Conservation (phyloP, 75 land plant genomes). For the Cryptomeria japonica region DNA sequence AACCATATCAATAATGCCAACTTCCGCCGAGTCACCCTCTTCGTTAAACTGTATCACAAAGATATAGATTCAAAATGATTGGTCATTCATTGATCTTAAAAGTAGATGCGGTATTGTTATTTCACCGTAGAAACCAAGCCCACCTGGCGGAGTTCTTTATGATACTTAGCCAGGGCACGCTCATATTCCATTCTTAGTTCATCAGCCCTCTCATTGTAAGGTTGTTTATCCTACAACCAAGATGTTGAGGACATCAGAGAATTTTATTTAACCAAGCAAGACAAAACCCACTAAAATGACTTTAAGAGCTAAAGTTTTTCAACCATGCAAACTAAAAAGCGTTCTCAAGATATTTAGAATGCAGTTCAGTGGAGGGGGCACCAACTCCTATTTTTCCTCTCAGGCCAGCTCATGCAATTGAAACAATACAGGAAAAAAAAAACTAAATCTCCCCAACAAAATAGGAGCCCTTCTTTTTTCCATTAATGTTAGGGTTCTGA, state of each 20-base stretch:
- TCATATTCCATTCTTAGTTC: background rate
- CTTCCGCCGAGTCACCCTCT: constrained; percentile 6
- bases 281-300: background rate
- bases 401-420: background rate
- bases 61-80: background rate
- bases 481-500: too few relatives aligned
- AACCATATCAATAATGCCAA: constrained; percentile 1
- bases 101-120: background rate
- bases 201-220: background rate
- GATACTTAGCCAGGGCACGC: background rate
- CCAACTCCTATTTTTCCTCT: too few relatives aligned
- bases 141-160: background rate
- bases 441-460: too few relatives aligned
- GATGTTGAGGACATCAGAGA: background rate
- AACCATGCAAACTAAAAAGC: background rate
- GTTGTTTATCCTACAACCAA: background rate
- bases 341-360: background rate
- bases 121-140: background rate
- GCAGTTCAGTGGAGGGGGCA: too few relatives aligned
- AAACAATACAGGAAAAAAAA: background rate
- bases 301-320: background rate
- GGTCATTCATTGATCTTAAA: background rate
- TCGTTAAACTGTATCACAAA: background rate
- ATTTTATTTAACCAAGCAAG: background rate
- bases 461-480: too few relatives aligned